These are phyloP conservation scores for Curvularia verruculosa DNA, from an alignment of 2,329 filamentous ascomycete genomes.

Conservation along the genomic window DNA sequence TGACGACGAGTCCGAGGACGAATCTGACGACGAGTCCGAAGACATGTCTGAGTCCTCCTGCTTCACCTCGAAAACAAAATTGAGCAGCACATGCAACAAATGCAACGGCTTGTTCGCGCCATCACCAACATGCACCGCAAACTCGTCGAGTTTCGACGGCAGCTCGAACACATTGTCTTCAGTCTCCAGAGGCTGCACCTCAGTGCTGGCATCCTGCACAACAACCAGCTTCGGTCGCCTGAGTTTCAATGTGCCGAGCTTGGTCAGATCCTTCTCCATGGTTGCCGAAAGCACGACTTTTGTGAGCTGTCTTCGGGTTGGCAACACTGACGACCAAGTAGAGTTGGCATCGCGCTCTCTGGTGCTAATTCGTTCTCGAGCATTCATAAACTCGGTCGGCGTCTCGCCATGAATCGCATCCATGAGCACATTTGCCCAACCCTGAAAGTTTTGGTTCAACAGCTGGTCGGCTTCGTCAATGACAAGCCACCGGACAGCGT, in stretches of 20 bases:
- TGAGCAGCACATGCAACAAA: conserved; percentile 75
- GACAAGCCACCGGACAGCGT: conserved; percentile 82
- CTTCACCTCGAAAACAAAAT: conserved; percentile 51
- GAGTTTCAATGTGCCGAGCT: conserved; percentile 75
- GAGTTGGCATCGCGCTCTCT: conserved; percentile 40
- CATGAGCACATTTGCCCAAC: conserved; percentile 80
- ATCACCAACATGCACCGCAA: conserved; percentile 57
- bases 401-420: conserved; percentile 61
- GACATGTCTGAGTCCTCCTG: conserved; percentile 14
- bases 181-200: conserved; percentile 26
- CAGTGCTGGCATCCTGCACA: conserved; percentile 63
- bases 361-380: conserved; percentile 61
- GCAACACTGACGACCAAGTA: conserved; percentile 41
- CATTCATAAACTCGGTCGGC: conserved; percentile 53
- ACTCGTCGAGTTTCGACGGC: conserved; percentile 57
- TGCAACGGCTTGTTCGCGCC: conserved; percentile 73
- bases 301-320: conserved; percentile 58
- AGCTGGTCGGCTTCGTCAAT: conserved; percentile 95
- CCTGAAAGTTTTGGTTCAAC: conserved; percentile 88
- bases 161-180: conserved; percentile 60
- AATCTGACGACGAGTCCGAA: neutral
- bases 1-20: neutral
- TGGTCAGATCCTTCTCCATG: conserved; percentile 84
- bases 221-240: conserved; percentile 76
- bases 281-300: conserved; percentile 92